Conservation (phyloP, 768 basidiomycete genomes). For the Boletus fagicola region DNA sequence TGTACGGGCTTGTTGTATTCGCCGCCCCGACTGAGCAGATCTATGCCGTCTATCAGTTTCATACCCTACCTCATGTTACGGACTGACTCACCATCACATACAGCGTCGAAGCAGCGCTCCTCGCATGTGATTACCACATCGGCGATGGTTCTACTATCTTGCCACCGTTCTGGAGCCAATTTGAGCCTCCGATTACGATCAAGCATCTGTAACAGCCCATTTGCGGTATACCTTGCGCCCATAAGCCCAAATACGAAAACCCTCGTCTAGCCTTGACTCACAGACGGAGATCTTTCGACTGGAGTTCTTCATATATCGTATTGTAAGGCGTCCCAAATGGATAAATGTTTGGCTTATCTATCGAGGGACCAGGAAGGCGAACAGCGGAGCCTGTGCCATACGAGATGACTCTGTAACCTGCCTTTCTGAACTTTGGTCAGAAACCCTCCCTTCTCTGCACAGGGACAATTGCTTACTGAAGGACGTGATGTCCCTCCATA, state of each 20-base stretch:
- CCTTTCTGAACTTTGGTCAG: constrained; percentile 60
- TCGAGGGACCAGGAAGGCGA: constrained; percentile 90
- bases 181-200: constrained; percentile 94
- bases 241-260: constrained; percentile 14
- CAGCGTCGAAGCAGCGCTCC: constrained; percentile 97
- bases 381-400: constrained; percentile 97
- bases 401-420: constrained; percentile 87
- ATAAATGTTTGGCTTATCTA: constrained; percentile 98
- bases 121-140: constrained; percentile 99
- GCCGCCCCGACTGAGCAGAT: constrained; percentile 82
- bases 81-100: constrained; percentile 82
- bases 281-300: constrained; percentile 79
- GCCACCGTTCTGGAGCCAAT: constrained; percentile 93
- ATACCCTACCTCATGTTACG: constrained; percentile 7
- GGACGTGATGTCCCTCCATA: constrained; percentile 95
- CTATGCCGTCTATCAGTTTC: constrained; percentile 39
- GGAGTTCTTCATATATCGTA: constrained; percentile 88
- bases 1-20: constrained; percentile 94
- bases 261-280: constrained; percentile 40
- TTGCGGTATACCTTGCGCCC: constrained; percentile 75
- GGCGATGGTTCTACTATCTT: constrained; percentile 83
- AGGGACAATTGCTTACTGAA: constrained; percentile 59
- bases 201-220: constrained; percentile 93
- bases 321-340: constrained; percentile 97
- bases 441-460: not conserved